phyloP scores from a whole-genome alignment of 108 stramenopile genomes.

The Mediolabrus comicus region DNA sequence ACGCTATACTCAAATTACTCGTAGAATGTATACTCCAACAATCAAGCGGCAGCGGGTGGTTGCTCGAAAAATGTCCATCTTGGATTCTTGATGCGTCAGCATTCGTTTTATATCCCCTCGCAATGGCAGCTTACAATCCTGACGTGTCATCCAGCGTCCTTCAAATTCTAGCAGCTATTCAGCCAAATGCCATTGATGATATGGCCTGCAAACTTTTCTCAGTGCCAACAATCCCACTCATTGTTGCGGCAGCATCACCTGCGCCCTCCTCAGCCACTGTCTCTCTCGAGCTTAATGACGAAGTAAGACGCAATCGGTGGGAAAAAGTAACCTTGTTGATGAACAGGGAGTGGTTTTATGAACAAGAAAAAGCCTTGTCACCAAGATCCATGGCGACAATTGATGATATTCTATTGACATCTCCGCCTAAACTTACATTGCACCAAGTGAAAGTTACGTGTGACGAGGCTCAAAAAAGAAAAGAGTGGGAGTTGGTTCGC shows the following conservation, averaged over 20 bases:
- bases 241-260: slow-evolving; percentile 33
- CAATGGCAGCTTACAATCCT: slow-evolving; percentile 42
- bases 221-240: slow-evolving; percentile 7
- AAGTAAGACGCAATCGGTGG: slow-evolving; percentile 17
- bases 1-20: slow-evolving; percentile 10
- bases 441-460: slow-evolving; percentile 17
- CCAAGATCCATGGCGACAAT: neutral
- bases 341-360: slow-evolving; percentile 1
- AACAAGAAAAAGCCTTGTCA: neutral
- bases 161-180: neutral
- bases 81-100: slow-evolving; percentile 8
- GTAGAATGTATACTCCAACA: neutral
- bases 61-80: neutral
- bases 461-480: slow-evolving; percentile 15
- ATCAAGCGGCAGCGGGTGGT: neutral
- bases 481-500: slow-evolving; percentile 32
- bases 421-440: slow-evolving; percentile 10
- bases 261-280: neutral
- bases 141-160: slow-evolving; percentile 17
- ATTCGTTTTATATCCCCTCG: slow-evolving; percentile 16
- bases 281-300: neutral
- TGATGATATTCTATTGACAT: neutral
- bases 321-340: slow-evolving; percentile 21
- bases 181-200: slow-evolving; percentile 22
- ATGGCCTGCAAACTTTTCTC: slow-evolving; percentile 16